Evolutionary conservation across 331 rosid species (phyloP).

Genomic region (Ulmus americana): DNA sequence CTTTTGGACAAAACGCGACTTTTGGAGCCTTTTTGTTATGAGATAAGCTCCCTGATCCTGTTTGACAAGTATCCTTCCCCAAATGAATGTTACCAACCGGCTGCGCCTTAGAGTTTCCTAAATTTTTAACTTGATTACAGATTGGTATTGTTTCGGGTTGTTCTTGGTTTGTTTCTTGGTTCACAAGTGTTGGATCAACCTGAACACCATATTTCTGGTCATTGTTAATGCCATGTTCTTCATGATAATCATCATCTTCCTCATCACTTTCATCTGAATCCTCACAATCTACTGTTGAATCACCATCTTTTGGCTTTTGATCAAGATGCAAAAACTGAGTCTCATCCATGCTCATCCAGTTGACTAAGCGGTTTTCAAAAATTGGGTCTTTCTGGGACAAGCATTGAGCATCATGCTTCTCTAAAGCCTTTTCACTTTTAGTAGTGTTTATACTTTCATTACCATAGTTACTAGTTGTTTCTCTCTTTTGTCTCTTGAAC

Average conservation of each 20-base stretch:
- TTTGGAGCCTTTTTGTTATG: slow-evolving; percentile 50
- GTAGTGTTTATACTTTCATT: slow-evolving; percentile 23
- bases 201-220: slow-evolving; percentile 33
- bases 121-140: slow-evolving; percentile 22
- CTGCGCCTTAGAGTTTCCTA: slow-evolving; percentile 19
- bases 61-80: slow-evolving; percentile 15
- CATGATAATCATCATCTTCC: slow-evolving; percentile 40
- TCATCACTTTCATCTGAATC: slow-evolving; percentile 50
- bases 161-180: slow-evolving; percentile 25
- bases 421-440: slow-evolving; percentile 32
- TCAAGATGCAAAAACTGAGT: slow-evolving; percentile 37
- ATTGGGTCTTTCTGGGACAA: slow-evolving; percentile 21
- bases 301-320: slow-evolving; percentile 34
- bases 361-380: slow-evolving; percentile 36
- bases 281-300: slow-evolving; percentile 39
- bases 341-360: slow-evolving; percentile 76
- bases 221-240: slow-evolving; percentile 22
- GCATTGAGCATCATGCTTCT: slow-evolving; percentile 25
- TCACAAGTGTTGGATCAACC: slow-evolving; percentile 20
- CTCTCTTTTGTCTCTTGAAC: slow-evolving; percentile 52
- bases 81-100: slow-evolving; percentile 13
- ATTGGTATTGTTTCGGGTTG: slow-evolving; percentile 14
- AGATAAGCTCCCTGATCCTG: slow-evolving; percentile 31
- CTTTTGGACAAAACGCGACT: slow-evolving; percentile 79
- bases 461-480: slow-evolving; percentile 21